Base-by-base conservation (phyloP, 345 rosid genomes). In the Aquilaria sinensis region DNA sequence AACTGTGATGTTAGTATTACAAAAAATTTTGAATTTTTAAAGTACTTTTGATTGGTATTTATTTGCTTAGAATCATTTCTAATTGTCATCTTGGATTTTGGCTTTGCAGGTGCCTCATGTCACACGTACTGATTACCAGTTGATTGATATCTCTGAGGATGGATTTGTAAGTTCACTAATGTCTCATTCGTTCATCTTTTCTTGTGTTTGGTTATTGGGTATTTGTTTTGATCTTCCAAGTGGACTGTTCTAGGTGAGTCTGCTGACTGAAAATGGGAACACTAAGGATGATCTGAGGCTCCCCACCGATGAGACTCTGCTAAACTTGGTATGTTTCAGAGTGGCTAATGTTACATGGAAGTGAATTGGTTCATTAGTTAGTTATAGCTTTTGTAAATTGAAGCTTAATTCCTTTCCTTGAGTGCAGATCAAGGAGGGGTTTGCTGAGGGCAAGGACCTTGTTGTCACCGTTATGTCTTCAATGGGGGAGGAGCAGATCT, bases 91-190 rank as follows among this genome's bases (percentile, higher is more conserved):
- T 60, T 58, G 13, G 4, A 30, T 63, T 31, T 3, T 31, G 11
- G 41, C 23, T 9, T 31, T 30, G 12, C 70, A 82, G 87, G 85
- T 74, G 67, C 88, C 88, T 1, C 83, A 78, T 66, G 85, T 83
- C 31, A 80, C 59, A 34, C 88, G 88, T 58, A 76, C 75, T 70
- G 85, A 83, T 59, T 83, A 80, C 70, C 85, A 83, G 77, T 74
- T 80, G 73, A 80, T 83, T 74, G 88, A 80, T 61, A 83, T 83
- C 48, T 78, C 88, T 60, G 83, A 80, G 77, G 88, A 83, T 72
- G 88, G 88, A 41, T 83, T 83, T 78, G 88, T 83, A 74, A 60
- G 85, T 51, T 56, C 37, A 47, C 10, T 31, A 29, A 9, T 15
- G 54, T 6, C 13, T 16, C 23, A 32, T 6, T 29, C 54, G 16